Evolutionary conservation across 169 alveolate species (phyloP), one percentile per base, ranked within the genome.

Genomic region (Cryptosporidium xiaoi): DNA sequence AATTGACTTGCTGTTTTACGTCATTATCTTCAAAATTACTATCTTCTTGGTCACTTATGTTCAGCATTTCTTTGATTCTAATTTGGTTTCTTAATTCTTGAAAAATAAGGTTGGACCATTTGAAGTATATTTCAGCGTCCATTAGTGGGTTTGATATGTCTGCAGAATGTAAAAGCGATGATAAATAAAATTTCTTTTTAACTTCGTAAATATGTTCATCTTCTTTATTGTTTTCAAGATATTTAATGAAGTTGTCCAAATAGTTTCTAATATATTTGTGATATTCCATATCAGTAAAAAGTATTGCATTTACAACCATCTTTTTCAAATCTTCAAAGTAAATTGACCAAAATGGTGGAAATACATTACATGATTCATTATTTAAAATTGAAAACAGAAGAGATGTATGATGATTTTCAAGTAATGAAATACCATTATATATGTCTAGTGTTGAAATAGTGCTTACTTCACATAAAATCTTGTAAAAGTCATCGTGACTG

Each of bases 81-180:
- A 20, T 33, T 40, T 77, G 87, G 31, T 77, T 34, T 20, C 56
- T 33, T 2, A 77, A 40, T 29, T 77, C 87, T 36, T 77, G 66
- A 20, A 46, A 77, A 40, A 77, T 66, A 3, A 77, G 65, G 5
- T 36, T 44, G 2, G 87, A 34, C 87, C 87, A 77, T 20, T 77
- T 77, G 4, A 60, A 4, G 31, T 77, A 77, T 20, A 77, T 77
- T 18, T 60, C 46, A 24, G 44, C 34, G 24, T 77, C 64, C 64
- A 77, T 40, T 77, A 77, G 27, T 2, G 87, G 87, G 27, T 77
- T 77, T 34, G 87, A 77, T 34, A 77, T 77, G 27, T 77, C 87
- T 12, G 65, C 87, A 18, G 87, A 56, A 18, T 77, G 87, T 18
- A 77, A 18, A 27, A 77, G 50, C 2, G 44, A 36, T 1, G 65